Base-by-base conservation (phyloP, 2,329 filamentous ascomycete species). In the Alternaria dauci region DNA sequence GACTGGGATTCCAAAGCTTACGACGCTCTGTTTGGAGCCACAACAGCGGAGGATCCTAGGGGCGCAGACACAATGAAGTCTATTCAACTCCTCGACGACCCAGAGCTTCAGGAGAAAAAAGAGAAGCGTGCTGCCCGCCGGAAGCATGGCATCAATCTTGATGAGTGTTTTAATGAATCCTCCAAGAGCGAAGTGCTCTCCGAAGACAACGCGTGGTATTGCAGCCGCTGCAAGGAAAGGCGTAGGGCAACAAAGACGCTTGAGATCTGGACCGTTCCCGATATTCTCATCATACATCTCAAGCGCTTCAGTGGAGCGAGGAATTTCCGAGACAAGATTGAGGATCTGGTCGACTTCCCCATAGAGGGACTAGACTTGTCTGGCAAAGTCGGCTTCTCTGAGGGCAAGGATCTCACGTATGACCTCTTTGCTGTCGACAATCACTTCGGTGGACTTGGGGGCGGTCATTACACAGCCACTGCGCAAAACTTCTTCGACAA, bases 171-270 rank as follows among this genome's bases (percentile, higher is more conserved):
- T 55, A 91, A 94, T 60, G 95, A 98, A 78, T 98, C 97, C 69
- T 92, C 95, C 74, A 94, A 94, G 76, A 91, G 94, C 61, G 95
- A 99, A 79, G 89, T 97, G 14, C 83, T 99, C 5, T 97, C 94
- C 0, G 93, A 97, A 76, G 91, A 96, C 74, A 96, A 99, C 76
- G 94, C 93, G 61, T 99, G 95, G 95, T 98, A 96, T 76, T 99
- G 95, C 75, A 94, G 93, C 58, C 88, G 93, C 30, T 99, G 95
- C 85, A 98, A 98, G 78, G 92, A 97, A 71, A 91, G 96, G 72
- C 89, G 93, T 16, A 89, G 93, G 61, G 95, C 95, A 20, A 94
- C 90, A 80, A 99, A 99, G 83, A 97, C 95, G 73, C 93, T 99
- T 54, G 94, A 98, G 74, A 87, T 99, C 18, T 99, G 95, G 95